Conservation (phyloP, 352 stramenopile species). For the Elongisporangium prolatum region DNA sequence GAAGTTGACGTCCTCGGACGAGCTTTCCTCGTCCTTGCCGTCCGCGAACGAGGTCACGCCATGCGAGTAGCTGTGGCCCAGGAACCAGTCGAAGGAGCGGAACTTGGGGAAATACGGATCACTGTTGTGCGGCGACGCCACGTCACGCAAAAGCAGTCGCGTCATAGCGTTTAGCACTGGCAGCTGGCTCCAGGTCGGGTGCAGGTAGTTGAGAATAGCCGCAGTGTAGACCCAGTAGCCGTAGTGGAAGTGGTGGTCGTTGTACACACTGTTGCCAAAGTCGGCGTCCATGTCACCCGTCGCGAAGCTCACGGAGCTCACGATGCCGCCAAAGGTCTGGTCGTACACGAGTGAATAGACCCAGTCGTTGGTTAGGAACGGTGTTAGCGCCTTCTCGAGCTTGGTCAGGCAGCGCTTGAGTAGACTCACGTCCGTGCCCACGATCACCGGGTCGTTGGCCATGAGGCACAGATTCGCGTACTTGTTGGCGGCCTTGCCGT, state of each 20-base stretch:
- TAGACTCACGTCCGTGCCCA: constrained; percentile 47
- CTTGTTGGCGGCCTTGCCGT: constrained; percentile 68
- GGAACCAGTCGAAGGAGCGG: constrained; percentile 65
- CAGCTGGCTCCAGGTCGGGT: constrained; percentile 52
- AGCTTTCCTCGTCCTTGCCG: constrained; percentile 64
- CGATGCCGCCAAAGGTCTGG: constrained; percentile 46
- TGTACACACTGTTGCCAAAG: constrained; percentile 76
- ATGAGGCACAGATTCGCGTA: constrained; percentile 73
- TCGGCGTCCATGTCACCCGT: constrained; percentile 49
- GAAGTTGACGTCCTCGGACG: constrained; percentile 68
- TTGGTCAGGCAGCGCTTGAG: constrained; percentile 60
- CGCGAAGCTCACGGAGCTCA: constrained; percentile 56
- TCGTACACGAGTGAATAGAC: constrained; percentile 63
- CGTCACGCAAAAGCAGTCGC: constrained; percentile 40
- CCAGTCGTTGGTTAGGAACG: constrained; percentile 66
- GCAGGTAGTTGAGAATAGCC: constrained; percentile 64
- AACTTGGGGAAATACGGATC: constrained; percentile 68
- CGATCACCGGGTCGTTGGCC: constrained; percentile 60
- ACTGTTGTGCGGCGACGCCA: constrained; percentile 35
- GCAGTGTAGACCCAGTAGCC: constrained; percentile 69
- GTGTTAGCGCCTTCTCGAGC: constrained; percentile 42
- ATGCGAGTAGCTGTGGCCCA: constrained; percentile 70
- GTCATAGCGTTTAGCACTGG: constrained; percentile 49
- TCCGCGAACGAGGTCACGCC: constrained; percentile 47
- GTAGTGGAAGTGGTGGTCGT: constrained; percentile 77